Evolutionary conservation across 2,329 filamentous ascomycete species (phyloP).

Genomic region (Diplodia corticola): DNA sequence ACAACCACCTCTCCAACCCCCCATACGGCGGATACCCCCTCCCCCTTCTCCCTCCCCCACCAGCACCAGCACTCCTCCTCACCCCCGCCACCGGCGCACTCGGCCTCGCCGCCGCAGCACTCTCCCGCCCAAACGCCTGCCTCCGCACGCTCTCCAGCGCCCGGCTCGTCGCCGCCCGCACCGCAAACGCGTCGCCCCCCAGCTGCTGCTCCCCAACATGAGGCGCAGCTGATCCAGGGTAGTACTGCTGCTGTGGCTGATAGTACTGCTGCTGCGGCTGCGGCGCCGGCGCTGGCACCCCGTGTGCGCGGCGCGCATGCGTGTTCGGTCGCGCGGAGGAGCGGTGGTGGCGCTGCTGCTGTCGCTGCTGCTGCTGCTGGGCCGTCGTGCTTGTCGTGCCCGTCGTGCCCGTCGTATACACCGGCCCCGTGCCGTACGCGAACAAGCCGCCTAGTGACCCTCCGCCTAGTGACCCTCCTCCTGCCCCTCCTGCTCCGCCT

Average conservation of each 20-base stretch:
- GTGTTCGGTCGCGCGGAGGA: no score
- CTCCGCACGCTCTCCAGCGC: conserved; percentile 4
- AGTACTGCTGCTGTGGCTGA: not conserved
- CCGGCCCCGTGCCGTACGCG: not conserved
- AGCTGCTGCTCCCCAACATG: no score
- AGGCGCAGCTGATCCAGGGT: no score
- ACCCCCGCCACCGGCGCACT: not conserved
- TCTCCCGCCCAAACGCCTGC: not conserved
- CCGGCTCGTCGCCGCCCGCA: conserved; percentile 6
- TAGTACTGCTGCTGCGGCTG: no score
- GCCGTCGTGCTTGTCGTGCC: no score
- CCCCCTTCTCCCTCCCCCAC: not conserved
- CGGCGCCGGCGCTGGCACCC: not conserved
- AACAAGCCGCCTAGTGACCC: no score
- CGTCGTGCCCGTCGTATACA: not conserved
- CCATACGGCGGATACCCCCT: conserved; percentile 3
- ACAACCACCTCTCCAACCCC: conserved; percentile 1
- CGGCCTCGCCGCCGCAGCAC: not conserved
- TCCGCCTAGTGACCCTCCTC: no score
- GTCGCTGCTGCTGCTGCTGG: not conserved
- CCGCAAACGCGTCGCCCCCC: not conserved
- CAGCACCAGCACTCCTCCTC: not conserved
- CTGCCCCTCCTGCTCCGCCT: no score
- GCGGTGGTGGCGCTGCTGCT: not conserved
- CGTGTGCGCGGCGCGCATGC: no score